Evolutionary conservation across 139 green algal genomes (phyloP).

Genomic region (Chlorella ohadii): DNA sequence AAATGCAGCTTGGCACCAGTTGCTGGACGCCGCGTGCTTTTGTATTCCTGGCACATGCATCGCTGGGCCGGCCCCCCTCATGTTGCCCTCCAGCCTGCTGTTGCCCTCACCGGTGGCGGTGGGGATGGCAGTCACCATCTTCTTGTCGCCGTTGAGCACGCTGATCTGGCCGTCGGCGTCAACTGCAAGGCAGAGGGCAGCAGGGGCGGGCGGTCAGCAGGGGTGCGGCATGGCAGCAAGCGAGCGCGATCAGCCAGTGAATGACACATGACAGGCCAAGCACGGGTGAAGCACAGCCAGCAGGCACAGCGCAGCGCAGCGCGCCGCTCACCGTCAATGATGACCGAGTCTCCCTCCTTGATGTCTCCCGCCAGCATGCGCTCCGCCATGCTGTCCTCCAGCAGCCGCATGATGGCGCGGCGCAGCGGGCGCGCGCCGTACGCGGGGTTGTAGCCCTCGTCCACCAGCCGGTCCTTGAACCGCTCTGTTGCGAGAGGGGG

Average conservation of each 20-base stretch:
- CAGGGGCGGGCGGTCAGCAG: not conserved
- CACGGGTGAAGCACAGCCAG: too few relatives aligned
- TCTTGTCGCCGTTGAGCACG: conserved; percentile 94
- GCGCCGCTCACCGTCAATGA: conserved; percentile 85
- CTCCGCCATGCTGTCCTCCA: conserved; percentile 97
- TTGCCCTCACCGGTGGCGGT: conserved; percentile 5
- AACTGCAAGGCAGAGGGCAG: conserved; percentile 23
- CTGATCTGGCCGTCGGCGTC: conserved; percentile 90
- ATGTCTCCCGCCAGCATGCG: conserved; percentile 94
- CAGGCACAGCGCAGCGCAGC: too few relatives aligned
- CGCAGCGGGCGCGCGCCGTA: conserved; percentile 98
- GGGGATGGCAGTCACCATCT: conserved; percentile 78
- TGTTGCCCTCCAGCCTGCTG: too few relatives aligned
- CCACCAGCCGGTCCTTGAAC: conserved; percentile 90
- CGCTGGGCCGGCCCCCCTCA: too few relatives aligned
- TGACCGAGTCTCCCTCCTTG: conserved; percentile 93
- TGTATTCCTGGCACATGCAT: too few relatives aligned
- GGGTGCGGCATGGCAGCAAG: too few relatives aligned
- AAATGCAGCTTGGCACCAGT: too few relatives aligned
- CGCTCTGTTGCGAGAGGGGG: conserved; percentile 31
- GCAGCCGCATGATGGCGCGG: conserved; percentile 98
- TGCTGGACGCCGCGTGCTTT: too few relatives aligned
- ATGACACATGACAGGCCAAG: too few relatives aligned
- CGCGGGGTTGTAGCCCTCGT: conserved; percentile 98
- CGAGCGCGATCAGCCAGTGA: too few relatives aligned